phyloP scores from a whole-genome alignment of 163 green algal genomes.

The Picocystis sp. region DNA sequence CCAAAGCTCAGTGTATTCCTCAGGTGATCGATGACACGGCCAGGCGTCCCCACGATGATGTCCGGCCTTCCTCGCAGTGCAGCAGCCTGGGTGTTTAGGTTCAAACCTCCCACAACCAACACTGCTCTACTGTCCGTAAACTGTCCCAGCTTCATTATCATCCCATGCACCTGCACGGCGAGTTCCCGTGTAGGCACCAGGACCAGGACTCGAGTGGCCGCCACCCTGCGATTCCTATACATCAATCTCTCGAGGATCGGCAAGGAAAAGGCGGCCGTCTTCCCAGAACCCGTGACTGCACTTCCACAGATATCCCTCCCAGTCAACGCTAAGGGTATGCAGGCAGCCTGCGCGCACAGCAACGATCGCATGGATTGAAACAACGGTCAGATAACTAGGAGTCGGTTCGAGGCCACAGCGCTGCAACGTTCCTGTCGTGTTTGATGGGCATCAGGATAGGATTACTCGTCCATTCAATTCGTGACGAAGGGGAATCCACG shows the following conservation, averaged over 20 bases:
- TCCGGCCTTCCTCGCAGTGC: constrained; percentile 41
- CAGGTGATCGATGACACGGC: constrained; percentile 68
- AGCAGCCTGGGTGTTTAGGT: constrained; percentile 45
- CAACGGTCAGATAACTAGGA: constrained; percentile 1
- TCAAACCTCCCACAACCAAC: constrained; percentile 86
- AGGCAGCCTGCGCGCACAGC: constrained; percentile 49
- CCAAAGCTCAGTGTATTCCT: constrained; percentile 56
- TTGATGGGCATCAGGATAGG: neutral
- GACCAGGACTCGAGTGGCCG: constrained; percentile 82
- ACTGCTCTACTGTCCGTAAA: constrained; percentile 76
- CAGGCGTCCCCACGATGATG: constrained; percentile 90
- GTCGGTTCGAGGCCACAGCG: neutral
- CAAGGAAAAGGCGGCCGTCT: constrained; percentile 91
- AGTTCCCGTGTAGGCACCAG: constrained; percentile 85
- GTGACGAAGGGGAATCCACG: too few relatives aligned
- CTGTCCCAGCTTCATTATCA: constrained; percentile 82
- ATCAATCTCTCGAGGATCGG: constrained; percentile 88
- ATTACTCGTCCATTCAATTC: too few relatives aligned
- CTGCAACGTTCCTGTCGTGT: neutral
- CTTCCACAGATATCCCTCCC: constrained; percentile 86
- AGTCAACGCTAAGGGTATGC: constrained; percentile 72
- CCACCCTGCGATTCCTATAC: constrained; percentile 44
- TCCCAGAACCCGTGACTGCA: constrained; percentile 74
- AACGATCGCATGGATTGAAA: neutral
- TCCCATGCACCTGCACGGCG: constrained; percentile 87